These are phyloP conservation scores for Physaria fendleri DNA, from an alignment of 345 rosid species.

Conservation along the genomic window DNA sequence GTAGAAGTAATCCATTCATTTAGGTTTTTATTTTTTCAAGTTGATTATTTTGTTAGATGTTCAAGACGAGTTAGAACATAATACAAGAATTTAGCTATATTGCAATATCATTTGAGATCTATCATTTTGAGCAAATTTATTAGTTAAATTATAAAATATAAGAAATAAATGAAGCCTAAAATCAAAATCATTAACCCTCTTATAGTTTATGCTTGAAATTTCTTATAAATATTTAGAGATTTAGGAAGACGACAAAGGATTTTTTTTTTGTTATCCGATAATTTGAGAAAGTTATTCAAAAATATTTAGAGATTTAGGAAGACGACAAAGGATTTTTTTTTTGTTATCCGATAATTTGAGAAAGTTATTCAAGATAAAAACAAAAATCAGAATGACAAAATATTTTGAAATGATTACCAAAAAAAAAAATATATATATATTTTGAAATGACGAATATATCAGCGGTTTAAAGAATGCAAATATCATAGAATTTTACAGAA, in stretches of 20 bases:
- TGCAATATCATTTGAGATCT: not conserved
- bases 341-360: not conserved
- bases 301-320: not conserved
- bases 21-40: not conserved
- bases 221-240: not conserved
- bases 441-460: not conserved
- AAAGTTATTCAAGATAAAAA: not conserved
- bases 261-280: not conserved
- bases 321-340: not conserved
- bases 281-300: not conserved
- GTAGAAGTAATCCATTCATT: not conserved
- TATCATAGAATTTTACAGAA: not conserved
- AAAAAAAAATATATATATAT: too few relatives aligned
- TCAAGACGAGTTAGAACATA: not conserved
- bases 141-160: not conserved
- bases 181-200: not conserved
- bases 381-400: too few relatives aligned
- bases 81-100: too few relatives aligned
- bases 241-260: not conserved
- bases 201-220: not conserved
- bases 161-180: not conserved
- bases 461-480: not conserved
- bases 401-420: not conserved
- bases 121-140: too few relatives aligned
- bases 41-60: not conserved